phyloP scores from a whole-genome alignment of 768 basidiomycete genomes.

The Pleurotus salmoneostramineus region DNA sequence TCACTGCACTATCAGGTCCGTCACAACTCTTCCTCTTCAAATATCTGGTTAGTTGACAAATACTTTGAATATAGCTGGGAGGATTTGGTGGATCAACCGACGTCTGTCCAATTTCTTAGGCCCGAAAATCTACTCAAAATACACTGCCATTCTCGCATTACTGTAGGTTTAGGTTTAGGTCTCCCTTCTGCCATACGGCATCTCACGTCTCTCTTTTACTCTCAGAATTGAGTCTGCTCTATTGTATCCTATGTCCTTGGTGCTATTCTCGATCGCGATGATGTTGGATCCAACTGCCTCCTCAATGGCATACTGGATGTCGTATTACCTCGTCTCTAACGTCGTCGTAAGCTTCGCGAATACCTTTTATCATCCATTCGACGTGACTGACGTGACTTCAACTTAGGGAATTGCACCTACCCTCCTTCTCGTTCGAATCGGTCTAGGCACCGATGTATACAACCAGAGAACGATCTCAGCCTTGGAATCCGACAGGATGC shows the following conservation, averaged over 20 bases:
- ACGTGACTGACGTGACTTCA: not conserved
- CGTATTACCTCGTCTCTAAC: not conserved
- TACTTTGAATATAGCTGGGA: not conserved
- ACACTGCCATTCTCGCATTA: not conserved
- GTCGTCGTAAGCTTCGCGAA: not conserved
- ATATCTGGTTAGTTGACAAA: too few species aligned
- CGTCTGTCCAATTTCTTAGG: not conserved
- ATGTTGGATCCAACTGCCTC: not conserved
- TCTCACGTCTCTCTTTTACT: not conserved
- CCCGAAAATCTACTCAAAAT: not conserved
- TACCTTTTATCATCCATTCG: not conserved
- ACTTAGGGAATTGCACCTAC: conserved; percentile 1
- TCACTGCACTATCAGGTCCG: not conserved
- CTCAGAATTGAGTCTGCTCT: not conserved
- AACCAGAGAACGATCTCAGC: not conserved
- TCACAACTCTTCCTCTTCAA: not conserved
- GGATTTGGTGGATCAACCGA: conserved; percentile 5
- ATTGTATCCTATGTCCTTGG: not conserved
- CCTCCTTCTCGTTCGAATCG: not conserved
- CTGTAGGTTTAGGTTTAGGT: not conserved
- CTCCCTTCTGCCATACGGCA: not conserved
- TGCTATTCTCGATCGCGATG: not conserved
- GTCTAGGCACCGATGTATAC: not conserved
- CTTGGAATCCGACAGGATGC: not conserved
- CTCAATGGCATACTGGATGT: not conserved